Evolutionary conservation across 202 grass and related monocot species (phyloP).

Genomic region (Setaria italica): DNA sequence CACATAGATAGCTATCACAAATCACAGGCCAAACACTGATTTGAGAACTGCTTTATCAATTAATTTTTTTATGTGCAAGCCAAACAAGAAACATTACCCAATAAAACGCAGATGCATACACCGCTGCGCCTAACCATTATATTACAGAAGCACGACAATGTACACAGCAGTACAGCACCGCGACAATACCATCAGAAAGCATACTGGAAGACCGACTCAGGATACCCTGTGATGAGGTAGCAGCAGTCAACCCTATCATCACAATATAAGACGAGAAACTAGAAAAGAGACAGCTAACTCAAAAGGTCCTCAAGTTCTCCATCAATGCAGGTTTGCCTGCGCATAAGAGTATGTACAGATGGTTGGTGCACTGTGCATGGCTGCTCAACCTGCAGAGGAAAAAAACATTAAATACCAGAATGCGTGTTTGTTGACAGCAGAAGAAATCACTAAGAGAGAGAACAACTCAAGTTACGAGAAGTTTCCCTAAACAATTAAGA

Average conservation of each 20-base stretch:
- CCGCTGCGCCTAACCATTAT: conserved; percentile 28
- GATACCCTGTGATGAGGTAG: conserved; percentile 18
- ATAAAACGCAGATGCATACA: conserved; percentile 17
- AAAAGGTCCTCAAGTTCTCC: conserved; percentile 30
- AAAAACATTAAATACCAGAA: not conserved
- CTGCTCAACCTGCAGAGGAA: conserved; percentile 50
- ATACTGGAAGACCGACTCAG: not conserved
- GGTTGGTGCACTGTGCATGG: not conserved
- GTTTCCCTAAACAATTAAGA: conserved; percentile 1
- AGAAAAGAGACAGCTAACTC: conserved; percentile 28
- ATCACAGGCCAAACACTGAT: not conserved
- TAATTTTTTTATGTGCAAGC: not conserved
- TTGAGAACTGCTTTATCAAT: conserved; percentile 11
- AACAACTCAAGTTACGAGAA: not conserved
- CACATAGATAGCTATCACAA: not conserved
- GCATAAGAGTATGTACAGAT: conserved; percentile 53
- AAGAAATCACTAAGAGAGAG: not conserved
- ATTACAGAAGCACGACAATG: conserved; percentile 36
- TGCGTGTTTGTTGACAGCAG: not conserved
- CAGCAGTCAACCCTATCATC: conserved; percentile 9
- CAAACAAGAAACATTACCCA: conserved; percentile 23
- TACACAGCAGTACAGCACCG: conserved; percentile 39
- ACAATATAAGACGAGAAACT: conserved; percentile 31
- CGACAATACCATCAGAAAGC: conserved; percentile 31
- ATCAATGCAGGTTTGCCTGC: conserved; percentile 12